Evolutionary conservation across 176 grass and related monocot species (phyloP).

Genomic region (Aegilops sharonensis): DNA sequence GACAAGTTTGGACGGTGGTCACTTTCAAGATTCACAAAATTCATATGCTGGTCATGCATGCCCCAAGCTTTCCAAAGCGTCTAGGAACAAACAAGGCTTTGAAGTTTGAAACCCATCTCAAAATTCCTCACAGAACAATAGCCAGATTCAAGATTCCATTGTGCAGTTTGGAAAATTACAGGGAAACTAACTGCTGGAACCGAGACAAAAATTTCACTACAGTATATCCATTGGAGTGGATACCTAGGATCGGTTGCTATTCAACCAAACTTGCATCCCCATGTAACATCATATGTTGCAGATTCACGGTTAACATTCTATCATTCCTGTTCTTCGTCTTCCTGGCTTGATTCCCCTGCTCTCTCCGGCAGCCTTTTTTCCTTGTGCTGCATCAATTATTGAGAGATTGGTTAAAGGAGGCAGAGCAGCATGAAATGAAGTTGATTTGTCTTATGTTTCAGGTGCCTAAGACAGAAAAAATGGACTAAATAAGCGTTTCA

Average conservation of each 20-base stretch:
- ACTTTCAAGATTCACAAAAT: slow-evolving; percentile 1
- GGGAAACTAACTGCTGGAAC: neutral
- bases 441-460: neutral
- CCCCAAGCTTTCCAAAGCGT: no score
- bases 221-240: neutral
- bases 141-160: neutral
- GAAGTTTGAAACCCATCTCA: no score
- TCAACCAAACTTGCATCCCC: neutral
- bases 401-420: neutral
- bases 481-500: neutral
- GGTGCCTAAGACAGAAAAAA: neutral
- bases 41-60: no score
- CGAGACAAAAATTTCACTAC: neutral
- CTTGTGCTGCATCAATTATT: slow-evolving; percentile 31
- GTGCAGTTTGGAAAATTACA: neutral
- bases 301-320: neutral
- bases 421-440: neutral
- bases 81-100: no score
- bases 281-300: neutral
- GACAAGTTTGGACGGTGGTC: neutral
- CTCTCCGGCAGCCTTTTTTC: slow-evolving; percentile 17
- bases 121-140: neutral
- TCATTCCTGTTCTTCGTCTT: neutral
- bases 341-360: slow-evolving; percentile 32
- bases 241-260: neutral